Conservation (phyloP, 495 filamentous ascomycete species). For the Xylaria sp. region DNA sequence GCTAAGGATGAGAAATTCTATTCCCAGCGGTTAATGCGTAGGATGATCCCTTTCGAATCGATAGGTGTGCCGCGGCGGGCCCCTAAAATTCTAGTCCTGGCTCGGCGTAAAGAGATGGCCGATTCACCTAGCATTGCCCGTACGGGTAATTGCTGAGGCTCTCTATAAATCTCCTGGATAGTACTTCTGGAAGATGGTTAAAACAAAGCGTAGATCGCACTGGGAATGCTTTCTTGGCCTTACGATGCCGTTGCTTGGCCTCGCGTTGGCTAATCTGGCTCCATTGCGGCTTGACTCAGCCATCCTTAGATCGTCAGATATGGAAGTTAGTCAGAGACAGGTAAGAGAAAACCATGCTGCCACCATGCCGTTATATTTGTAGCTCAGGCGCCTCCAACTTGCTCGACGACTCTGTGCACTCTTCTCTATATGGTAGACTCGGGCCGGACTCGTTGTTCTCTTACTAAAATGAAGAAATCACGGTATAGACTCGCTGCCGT, state of each 20-base stretch:
- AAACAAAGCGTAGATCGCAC: constrained; percentile 8
- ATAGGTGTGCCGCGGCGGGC: neutral
- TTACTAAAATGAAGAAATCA: constrained; percentile 2
- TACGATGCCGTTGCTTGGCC: neutral
- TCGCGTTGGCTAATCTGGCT: constrained; percentile 7
- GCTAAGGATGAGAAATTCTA: neutral
- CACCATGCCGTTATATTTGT: neutral
- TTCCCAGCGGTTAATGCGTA: neutral
- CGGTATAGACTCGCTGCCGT: constrained; percentile 6
- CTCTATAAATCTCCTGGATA: neutral
- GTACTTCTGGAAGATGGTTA: neutral
- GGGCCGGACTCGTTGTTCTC: neutral
- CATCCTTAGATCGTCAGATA: constrained; percentile 4
- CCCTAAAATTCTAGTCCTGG: too few relatives aligned
- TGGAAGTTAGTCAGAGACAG: neutral
- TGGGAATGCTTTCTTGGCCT: neutral
- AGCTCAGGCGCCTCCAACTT: neutral
- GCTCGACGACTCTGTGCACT: neutral
- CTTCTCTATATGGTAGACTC: neutral
- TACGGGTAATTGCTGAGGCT: neutral
- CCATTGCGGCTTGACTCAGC: constrained; percentile 1
- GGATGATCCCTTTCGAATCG: neutral
- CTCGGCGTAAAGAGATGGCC: neutral
- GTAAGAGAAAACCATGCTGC: neutral
- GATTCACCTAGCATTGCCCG: neutral